Percentiles rank a stretch among this genome's conserved stretches.
These are phyloP conservation scores for Dryas integrifolia DNA, from an alignment of 331 rosid genomes.

Conservation along the genomic window DNA sequence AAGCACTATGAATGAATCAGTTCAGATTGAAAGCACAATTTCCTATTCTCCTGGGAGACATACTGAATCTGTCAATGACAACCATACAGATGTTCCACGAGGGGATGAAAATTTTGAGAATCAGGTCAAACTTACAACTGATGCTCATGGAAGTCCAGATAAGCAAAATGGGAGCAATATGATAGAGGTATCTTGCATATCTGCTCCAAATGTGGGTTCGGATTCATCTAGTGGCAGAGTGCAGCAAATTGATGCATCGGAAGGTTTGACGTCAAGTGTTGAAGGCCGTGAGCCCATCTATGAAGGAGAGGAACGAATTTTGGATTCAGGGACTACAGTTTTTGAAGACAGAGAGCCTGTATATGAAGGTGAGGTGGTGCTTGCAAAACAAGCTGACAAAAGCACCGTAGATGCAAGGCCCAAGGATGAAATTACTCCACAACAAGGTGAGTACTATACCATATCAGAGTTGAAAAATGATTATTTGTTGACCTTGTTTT, in stretches of 20 bases:
- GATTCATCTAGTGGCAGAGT: slow-evolving; percentile 50
- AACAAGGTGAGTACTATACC: slow-evolving; percentile 50
- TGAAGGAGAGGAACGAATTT: slow-evolving; percentile 93
- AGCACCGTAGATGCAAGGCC: slow-evolving; percentile 43
- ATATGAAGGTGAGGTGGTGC: slow-evolving; percentile 89
- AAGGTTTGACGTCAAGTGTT: slow-evolving; percentile 55
- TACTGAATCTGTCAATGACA: slow-evolving; percentile 31
- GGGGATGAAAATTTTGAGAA: slow-evolving; percentile 31
- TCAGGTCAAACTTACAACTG: slow-evolving; percentile 32
- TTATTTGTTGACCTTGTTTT: slow-evolving; percentile 4
- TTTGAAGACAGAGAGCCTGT: slow-evolving; percentile 75
- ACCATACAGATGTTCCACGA: slow-evolving; percentile 31
- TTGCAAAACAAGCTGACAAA: slow-evolving; percentile 80
- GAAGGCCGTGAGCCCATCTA: slow-evolving; percentile 83
- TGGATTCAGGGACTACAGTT: slow-evolving; percentile 44
- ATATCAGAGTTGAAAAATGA: slow-evolving; percentile 12
- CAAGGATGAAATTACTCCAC: slow-evolving; percentile 65
- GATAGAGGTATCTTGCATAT: slow-evolving; percentile 35
- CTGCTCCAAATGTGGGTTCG: slow-evolving; percentile 41
- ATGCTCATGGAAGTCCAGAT: slow-evolving; percentile 40
- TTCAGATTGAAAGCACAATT: slow-evolving; percentile 41
- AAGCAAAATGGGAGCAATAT: slow-evolving; percentile 37
- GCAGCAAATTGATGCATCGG: slow-evolving; percentile 47
- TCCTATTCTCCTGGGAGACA: slow-evolving; percentile 38
- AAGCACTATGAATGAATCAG: slow-evolving; percentile 32